These are phyloP conservation scores for Entrophospora sp. DNA, from an alignment of 192 early-diverging fungal genomes.

Conservation along the genomic window DNA sequence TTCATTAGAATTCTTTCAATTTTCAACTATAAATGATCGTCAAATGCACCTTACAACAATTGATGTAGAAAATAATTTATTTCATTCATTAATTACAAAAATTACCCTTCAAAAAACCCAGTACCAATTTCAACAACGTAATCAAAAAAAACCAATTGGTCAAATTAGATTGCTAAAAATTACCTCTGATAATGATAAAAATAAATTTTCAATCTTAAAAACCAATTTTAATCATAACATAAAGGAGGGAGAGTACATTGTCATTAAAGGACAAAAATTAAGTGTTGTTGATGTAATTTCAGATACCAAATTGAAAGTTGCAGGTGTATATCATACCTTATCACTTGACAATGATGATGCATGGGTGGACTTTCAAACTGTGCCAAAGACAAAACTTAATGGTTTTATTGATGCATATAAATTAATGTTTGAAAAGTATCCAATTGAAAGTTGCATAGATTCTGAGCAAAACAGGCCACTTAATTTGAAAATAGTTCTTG, in stretches of 20 bases:
- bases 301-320: not conserved
- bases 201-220: not conserved
- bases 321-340: not conserved
- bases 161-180: not conserved
- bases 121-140: not conserved
- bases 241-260: not conserved
- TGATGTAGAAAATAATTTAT: not conserved
- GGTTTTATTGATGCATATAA: too few relatives aligned
- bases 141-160: not conserved
- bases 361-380: not conserved
- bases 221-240: not conserved
- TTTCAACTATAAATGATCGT: too few relatives aligned
- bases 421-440: too few relatives aligned
- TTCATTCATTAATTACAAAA: not conserved
- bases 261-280: too few relatives aligned
- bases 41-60: too few relatives aligned
- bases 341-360: not conserved
- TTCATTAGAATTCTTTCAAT: too few relatives aligned
- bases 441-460: too few relatives aligned
- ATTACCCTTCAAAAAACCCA: not conserved
- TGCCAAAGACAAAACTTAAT: too few relatives aligned
- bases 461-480: too few relatives aligned
- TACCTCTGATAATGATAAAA: not conserved
- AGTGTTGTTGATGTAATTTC: too few relatives aligned
- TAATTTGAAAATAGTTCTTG: too few relatives aligned